A percentile compares a stretch with the other conserved stretches of the same genome.
These are phyloP conservation scores for Trichoderma guizhouense DNA, from an alignment of 2,329 filamentous ascomycete species.

Conservation along the genomic window DNA sequence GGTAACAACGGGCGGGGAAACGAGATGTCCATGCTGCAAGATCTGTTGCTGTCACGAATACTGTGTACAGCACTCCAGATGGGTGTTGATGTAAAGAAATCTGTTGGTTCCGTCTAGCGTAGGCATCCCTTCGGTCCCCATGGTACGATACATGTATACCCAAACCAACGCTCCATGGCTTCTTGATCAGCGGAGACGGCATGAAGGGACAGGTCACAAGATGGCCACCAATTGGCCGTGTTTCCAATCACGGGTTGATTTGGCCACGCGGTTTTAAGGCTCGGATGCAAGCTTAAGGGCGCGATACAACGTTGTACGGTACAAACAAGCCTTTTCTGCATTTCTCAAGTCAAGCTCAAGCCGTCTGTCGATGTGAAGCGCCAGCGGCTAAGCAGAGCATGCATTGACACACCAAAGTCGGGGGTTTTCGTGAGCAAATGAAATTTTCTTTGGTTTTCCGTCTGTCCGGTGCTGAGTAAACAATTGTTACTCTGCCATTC, in stretches of 20 bases:
- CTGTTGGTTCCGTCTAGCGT: background rate
- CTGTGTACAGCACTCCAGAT: background rate
- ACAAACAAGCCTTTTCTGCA: background rate
- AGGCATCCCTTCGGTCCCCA: background rate
- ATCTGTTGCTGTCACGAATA: background rate
- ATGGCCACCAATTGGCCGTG: background rate
- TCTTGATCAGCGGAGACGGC: background rate
- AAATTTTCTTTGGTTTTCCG: background rate
- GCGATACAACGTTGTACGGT: conserved; percentile 15
- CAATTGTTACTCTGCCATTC: background rate
- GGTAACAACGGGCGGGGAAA: conserved; percentile 11
- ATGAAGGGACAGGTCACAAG: background rate
- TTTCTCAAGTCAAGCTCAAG: background rate
- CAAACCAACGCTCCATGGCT: background rate
- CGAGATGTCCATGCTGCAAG: conserved; percentile 12
- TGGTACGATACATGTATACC: background rate
- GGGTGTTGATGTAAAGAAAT: background rate
- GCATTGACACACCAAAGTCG: background rate
- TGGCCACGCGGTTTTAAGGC: conserved; percentile 10
- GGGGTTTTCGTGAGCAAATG: background rate
- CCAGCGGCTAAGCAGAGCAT: background rate
- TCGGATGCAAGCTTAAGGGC: conserved; percentile 16
- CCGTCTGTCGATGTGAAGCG: background rate
- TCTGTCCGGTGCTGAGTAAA: background rate
- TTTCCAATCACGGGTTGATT: background rate